Evolutionary conservation across 495 filamentous ascomycete species (phyloP).

Genomic region (Cudoniella acicularis): DNA sequence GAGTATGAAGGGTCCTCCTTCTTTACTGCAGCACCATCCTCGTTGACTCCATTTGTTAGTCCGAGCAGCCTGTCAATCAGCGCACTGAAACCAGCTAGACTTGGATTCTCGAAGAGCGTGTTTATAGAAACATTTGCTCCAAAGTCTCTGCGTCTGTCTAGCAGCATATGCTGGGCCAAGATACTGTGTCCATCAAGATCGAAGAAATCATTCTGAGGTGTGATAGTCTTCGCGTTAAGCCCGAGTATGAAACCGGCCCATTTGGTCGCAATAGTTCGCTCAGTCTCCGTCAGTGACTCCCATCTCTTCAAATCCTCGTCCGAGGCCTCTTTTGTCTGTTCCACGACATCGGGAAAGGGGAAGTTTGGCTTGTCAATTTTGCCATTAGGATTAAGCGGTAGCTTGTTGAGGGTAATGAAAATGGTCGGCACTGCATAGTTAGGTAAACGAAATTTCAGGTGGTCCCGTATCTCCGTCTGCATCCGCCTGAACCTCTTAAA

Average conservation of each 20-base stretch:
- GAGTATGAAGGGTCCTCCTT: constrained; percentile 45
- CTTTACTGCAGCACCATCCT: constrained; percentile 68
- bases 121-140: constrained; percentile 72
- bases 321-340: too few relatives aligned
- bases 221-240: constrained; percentile 47
- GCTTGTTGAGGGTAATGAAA: constrained; percentile 71
- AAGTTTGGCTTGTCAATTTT: constrained; percentile 89
- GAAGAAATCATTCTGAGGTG: constrained; percentile 71
- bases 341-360: constrained; percentile 81
- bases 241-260: constrained; percentile 56
- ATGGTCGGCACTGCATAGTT: constrained; percentile 75
- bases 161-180: constrained; percentile 81
- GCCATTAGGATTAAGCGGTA: constrained; percentile 92
- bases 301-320: constrained; percentile 41
- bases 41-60: constrained; percentile 33
- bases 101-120: constrained; percentile 70
- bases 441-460: constrained; percentile 70
- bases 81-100: constrained; percentile 65
- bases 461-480: constrained; percentile 60
- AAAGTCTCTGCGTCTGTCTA: constrained; percentile 35
- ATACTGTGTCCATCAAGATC: constrained; percentile 87
- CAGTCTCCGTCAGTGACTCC: constrained; percentile 45
- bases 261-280: constrained; percentile 60
- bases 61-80: constrained; percentile 64
- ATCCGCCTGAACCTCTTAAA: constrained; percentile 51